Evolutionary conservation across 1,284 basidiomycete genomes (phyloP).

Genomic region (Mycosarcoma mackinlayi): DNA sequence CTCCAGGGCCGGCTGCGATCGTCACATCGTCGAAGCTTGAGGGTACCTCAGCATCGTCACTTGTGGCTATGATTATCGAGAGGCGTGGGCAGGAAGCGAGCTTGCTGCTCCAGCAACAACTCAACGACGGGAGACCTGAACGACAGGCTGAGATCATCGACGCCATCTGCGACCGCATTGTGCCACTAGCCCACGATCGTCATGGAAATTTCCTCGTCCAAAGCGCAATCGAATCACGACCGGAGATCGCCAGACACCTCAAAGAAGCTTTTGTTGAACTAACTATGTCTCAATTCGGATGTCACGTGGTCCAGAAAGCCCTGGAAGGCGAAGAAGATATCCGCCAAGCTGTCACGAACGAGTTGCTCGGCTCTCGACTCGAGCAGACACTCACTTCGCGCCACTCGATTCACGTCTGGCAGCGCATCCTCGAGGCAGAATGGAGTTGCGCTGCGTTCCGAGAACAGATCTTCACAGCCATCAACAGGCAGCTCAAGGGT

Average conservation of each 20-base stretch:
- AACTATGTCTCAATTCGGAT: conserved; percentile 58
- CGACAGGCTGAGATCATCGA: conserved; percentile 41
- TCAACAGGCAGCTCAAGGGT: conserved; percentile 55
- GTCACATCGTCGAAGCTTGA: conserved; percentile 21
- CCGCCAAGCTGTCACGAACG: conserved; percentile 42
- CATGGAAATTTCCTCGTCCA: conserved; percentile 65
- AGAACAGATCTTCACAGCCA: conserved; percentile 44
- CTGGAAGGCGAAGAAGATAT: conserved; percentile 48
- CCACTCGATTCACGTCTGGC: conserved; percentile 64
- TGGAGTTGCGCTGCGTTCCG: conserved; percentile 48
- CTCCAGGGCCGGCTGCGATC: conserved; percentile 5
- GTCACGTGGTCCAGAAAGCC: conserved; percentile 60
- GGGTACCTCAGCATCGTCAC: conserved; percentile 12
- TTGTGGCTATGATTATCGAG: conserved; percentile 41
- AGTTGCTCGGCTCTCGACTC: conserved; percentile 55
- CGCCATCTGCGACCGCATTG: conserved; percentile 40
- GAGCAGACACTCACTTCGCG: conserved; percentile 55
- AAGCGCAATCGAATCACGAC: conserved; percentile 42
- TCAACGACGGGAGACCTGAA: conserved; percentile 43
- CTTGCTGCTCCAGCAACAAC: conserved; percentile 59
- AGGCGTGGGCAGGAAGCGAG: conserved; percentile 55
- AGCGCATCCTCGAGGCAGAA: conserved; percentile 49
- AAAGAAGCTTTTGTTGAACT: conserved; percentile 51
- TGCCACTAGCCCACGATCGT: conserved; percentile 52
- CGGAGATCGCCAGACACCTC: conserved; percentile 41